A percentile compares a stretch with the other conserved stretches of the same genome.
These are phyloP conservation scores for Ceratobasidium theobromae DNA, from an alignment of 1,284 basidiomycete species.

Conservation along the genomic window DNA sequence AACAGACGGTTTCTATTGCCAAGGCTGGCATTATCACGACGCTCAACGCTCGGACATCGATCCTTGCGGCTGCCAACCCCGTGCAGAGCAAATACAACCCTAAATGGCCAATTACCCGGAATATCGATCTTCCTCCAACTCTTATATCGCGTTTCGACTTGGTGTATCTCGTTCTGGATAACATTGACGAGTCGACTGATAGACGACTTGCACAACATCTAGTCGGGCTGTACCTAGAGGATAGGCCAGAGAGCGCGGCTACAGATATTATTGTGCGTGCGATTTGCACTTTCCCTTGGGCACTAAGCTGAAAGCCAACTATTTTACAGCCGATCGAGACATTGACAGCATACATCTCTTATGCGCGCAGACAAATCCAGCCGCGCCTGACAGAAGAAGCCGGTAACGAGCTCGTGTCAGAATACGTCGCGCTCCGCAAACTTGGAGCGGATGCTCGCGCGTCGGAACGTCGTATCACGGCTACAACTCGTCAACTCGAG, in stretches of 20 bases:
- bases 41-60: slow-evolving; percentile 94
- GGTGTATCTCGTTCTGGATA: slow-evolving; percentile 95
- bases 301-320: not conserved
- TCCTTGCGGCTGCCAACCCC: slow-evolving; percentile 96
- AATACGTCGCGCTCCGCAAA: slow-evolving; percentile 93
- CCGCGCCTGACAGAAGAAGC: slow-evolving; percentile 90
- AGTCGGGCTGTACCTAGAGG: slow-evolving; percentile 92
- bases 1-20: slow-evolving; percentile 99
- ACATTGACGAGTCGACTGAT: slow-evolving; percentile 88
- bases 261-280: slow-evolving; percentile 75
- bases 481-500: slow-evolving; percentile 96
- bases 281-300: not conserved
- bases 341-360: slow-evolving; percentile 93
- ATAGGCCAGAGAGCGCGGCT: slow-evolving; percentile 69
- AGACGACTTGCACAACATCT: slow-evolving; percentile 91
- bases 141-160: slow-evolving; percentile 97
- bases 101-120: slow-evolving; percentile 78
- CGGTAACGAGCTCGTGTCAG: slow-evolving; percentile 77
- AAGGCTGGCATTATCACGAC: slow-evolving; percentile 99
- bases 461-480: slow-evolving; percentile 92
- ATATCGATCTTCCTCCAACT: slow-evolving; percentile 93
- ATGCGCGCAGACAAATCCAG: slow-evolving; percentile 84
- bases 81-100: slow-evolving; percentile 95
- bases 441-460: slow-evolving; percentile 86
- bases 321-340: slow-evolving; percentile 63